These are phyloP conservation scores for Pleurotus tuber-regium DNA, from an alignment of 768 basidiomycete genomes.

Conservation along the genomic window DNA sequence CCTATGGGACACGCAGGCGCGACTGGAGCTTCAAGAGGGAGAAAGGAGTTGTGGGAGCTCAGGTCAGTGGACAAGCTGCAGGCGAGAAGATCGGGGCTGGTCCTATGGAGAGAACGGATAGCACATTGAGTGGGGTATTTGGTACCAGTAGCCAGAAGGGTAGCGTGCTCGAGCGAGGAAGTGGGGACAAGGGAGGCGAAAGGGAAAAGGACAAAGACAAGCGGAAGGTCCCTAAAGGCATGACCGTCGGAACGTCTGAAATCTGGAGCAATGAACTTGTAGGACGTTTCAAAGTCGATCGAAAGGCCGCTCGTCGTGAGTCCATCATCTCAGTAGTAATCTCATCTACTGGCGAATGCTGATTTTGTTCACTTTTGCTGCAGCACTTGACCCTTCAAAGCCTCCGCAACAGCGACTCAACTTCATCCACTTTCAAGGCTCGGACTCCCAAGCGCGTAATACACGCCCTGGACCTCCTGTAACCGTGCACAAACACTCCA, in stretches of 20 bases:
- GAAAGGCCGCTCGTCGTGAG: slow-evolving; percentile 40
- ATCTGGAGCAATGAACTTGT: slow-evolving; percentile 64
- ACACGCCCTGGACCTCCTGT: slow-evolving; percentile 54
- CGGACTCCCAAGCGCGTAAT: slow-evolving; percentile 35
- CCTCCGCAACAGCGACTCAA: slow-evolving; percentile 68
- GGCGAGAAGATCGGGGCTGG: slow-evolving; percentile 13
- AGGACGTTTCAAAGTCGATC: slow-evolving; percentile 62
- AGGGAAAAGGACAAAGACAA: slow-evolving; percentile 16
- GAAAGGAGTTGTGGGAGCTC: slow-evolving; percentile 33
- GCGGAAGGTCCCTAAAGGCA: slow-evolving; percentile 39
- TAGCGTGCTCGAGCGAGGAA: not conserved
- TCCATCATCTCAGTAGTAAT: slow-evolving; percentile 11
- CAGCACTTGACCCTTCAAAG: slow-evolving; percentile 51
- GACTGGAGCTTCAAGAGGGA: slow-evolving; percentile 64
- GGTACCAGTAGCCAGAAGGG: slow-evolving; percentile 5
- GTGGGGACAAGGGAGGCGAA: slow-evolving; percentile 23
- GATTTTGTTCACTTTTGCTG: slow-evolving; percentile 7
- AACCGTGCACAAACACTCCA: slow-evolving; percentile 81
- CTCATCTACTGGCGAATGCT: not conserved
- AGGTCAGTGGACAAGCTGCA: slow-evolving; percentile 4
- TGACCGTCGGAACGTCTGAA: slow-evolving; percentile 54
- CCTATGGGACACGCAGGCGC: slow-evolving; percentile 39
- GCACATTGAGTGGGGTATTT: not conserved
- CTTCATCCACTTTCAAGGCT: slow-evolving; percentile 53
- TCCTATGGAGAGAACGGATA: not conserved